Evolutionary conservation across 2,329 filamentous ascomycete species (phyloP).

Genomic region (Cercospora canescens): DNA sequence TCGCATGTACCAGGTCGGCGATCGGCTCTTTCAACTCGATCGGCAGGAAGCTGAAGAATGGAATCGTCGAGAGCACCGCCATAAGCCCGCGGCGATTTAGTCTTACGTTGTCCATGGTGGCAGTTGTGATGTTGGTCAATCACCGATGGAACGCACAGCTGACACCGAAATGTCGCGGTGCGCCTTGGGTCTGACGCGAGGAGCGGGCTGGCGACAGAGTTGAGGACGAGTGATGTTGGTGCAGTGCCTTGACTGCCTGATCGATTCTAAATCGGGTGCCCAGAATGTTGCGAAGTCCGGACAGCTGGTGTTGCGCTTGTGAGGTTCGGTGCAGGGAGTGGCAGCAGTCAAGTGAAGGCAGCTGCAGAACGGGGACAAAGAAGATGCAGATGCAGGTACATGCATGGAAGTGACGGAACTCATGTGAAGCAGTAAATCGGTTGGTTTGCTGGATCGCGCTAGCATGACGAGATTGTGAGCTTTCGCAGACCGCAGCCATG

Average conservation of each 20-base stretch:
- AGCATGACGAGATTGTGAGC: neutral
- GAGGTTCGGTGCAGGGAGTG: neutral
- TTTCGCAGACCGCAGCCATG: neutral
- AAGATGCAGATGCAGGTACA: neutral
- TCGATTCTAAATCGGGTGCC: neutral
- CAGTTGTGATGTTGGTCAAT: neutral
- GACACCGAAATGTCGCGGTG: neutral
- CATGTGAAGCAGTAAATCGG: neutral
- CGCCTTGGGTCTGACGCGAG: neutral
- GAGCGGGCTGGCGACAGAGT: neutral
- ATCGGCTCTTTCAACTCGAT: neutral
- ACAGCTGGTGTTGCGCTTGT: neutral
- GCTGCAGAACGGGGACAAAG: neutral
- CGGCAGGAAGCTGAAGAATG: neutral
- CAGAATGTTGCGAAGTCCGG: neutral
- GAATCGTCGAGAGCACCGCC: neutral
- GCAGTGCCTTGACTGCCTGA: neutral
- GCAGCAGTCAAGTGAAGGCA: neutral
- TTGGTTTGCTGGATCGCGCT: neutral
- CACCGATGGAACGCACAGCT: neutral
- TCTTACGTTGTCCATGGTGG: neutral
- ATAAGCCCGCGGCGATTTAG: neutral
- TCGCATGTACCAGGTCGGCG: neutral
- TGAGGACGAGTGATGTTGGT: neutral
- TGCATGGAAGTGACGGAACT: neutral